A percentile compares a stretch with the other conserved stretches of the same genome.
These are phyloP conservation scores for Termitomyces sp. DNA, from an alignment of 768 basidiomycete genomes.

Conservation along the genomic window DNA sequence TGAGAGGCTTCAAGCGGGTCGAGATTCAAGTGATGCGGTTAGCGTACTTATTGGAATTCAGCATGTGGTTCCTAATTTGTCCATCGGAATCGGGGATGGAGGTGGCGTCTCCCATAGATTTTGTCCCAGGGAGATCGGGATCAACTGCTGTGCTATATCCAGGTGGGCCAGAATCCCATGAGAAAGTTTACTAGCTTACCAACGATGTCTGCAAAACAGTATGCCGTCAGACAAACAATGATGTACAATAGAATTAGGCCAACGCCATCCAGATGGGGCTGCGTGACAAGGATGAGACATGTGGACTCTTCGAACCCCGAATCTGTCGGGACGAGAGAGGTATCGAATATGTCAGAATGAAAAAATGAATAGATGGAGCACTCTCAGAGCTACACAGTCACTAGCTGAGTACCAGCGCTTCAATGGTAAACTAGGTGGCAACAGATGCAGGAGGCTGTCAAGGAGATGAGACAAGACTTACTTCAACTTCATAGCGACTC, in stretches of 20 bases:
- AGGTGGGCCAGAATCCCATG: slow-evolving; percentile 20
- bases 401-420: not conserved
- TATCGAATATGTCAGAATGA: slow-evolving; percentile 1
- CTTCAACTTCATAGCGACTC: slow-evolving; percentile 8
- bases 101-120: slow-evolving; percentile 23
- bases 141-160: slow-evolving; percentile 20
- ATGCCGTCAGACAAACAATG: slow-evolving; percentile 25
- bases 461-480: slow-evolving; percentile 9
- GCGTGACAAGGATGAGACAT: slow-evolving; percentile 5
- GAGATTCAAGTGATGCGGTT: slow-evolving; percentile 22
- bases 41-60: slow-evolving; percentile 18
- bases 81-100: slow-evolving; percentile 21
- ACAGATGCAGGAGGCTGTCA: slow-evolving; percentile 14
- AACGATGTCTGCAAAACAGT: slow-evolving; percentile 19
- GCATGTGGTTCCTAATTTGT: slow-evolving; percentile 20
- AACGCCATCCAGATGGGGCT: slow-evolving; percentile 15
- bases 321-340: slow-evolving; percentile 19
- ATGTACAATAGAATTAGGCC: slow-evolving; percentile 5
- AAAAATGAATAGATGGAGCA: slow-evolving; percentile 1
- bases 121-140: slow-evolving; percentile 20
- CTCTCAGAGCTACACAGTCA: not conserved
- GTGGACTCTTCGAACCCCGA: slow-evolving; percentile 15
- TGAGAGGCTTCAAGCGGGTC: slow-evolving; percentile 14
- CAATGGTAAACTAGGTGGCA: slow-evolving; percentile 1
- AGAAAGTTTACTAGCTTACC: slow-evolving; percentile 19